Evolutionary conservation across 192 early-diverging fungal genomes (phyloP).

Genomic region (Pilaira anomala): DNA sequence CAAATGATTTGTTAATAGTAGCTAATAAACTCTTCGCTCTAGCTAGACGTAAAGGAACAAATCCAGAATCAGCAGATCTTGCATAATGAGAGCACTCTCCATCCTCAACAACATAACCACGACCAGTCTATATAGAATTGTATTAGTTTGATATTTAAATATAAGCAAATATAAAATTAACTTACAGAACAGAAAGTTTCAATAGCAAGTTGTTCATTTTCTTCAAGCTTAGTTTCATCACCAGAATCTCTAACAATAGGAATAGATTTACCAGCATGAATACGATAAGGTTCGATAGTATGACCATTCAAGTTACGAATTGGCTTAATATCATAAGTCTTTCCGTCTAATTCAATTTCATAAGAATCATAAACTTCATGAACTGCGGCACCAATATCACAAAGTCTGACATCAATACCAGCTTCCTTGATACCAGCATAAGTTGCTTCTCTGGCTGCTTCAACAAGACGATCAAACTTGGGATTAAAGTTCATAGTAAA

Average conservation of each 20-base stretch:
- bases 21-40: slow-evolving; percentile 72
- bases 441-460: slow-evolving; percentile 92
- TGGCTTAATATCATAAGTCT: slow-evolving; percentile 88
- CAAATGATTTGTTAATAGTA: slow-evolving; percentile 87
- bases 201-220: slow-evolving; percentile 92
- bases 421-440: slow-evolving; percentile 92
- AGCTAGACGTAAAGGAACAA: slow-evolving; percentile 68
- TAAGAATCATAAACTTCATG: slow-evolving; percentile 99
- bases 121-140: slow-evolving; percentile 63
- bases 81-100: slow-evolving; percentile 92
- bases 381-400: slow-evolving; percentile 93
- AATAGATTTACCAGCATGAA: slow-evolving; percentile 93
- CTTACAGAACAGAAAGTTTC: slow-evolving; percentile 90
- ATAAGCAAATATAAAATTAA: neutral
- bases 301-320: slow-evolving; percentile 98
- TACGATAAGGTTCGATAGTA: slow-evolving; percentile 86
- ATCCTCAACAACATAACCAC: slow-evolving; percentile 85
- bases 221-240: slow-evolving; percentile 94
- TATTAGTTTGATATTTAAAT: neutral
- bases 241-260: slow-evolving; percentile 84
- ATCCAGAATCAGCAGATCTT: slow-evolving; percentile 54
- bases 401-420: slow-evolving; percentile 95
- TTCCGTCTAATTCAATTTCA: slow-evolving; percentile 92
- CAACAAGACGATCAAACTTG: slow-evolving; percentile 77
- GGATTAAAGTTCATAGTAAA: slow-evolving; percentile 94